Evolutionary conservation across 2,329 filamentous ascomycete species (phyloP), one percentile per base, ranked within the genome.

Genomic region (Capronia americana): DNA sequence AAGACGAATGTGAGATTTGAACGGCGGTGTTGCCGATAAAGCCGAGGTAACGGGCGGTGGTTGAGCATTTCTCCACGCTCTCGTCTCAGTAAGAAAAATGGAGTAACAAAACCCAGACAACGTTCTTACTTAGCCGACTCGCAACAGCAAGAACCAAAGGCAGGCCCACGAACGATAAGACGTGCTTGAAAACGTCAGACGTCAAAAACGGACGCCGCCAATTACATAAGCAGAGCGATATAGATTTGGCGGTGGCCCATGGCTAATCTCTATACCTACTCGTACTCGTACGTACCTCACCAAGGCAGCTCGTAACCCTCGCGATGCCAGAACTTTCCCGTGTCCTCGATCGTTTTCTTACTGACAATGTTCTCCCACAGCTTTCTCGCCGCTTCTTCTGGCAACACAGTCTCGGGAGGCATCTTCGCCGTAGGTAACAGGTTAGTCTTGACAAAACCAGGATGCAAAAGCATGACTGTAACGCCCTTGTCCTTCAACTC

Each of bases 241-340:
- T 41, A 17, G 34, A 41, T 41, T 17, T 41, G 14, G 34, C 14
- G 4, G 34, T 41, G 4, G 4, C 34, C 14, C 6, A 41, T 5
- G 14, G 0, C 4, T 12, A 4, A 38, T 17, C 12, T 17, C n/a
- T n/a, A n/a, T n/a, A n/a, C n/a, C n/a, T n/a, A n/a, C n/a, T n/a
- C n/a, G n/a, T n/a, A n/a, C n/a, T n/a, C n/a, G n/a, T n/a, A n/a
- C n/a, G n/a, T n/a, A n/a, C n/a, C 12, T 70, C 48, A 82, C 80
- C 80, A 83, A 3, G 78, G 79, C 66, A 83, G 65, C 63, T 82
- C 80, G 50, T 75, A 74, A 1, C 80, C 80, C 65, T 79, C 81
- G 4, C 80, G 67, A 74, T 82, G 80, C 75, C 77, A 82, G 68
- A 81, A 83, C 66, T 68, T 81, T 38, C 80, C 81, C 12, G 76